Base-by-base conservation (phyloP, 2,329 filamentous ascomycete genomes). In the Paraphoma sp. region DNA sequence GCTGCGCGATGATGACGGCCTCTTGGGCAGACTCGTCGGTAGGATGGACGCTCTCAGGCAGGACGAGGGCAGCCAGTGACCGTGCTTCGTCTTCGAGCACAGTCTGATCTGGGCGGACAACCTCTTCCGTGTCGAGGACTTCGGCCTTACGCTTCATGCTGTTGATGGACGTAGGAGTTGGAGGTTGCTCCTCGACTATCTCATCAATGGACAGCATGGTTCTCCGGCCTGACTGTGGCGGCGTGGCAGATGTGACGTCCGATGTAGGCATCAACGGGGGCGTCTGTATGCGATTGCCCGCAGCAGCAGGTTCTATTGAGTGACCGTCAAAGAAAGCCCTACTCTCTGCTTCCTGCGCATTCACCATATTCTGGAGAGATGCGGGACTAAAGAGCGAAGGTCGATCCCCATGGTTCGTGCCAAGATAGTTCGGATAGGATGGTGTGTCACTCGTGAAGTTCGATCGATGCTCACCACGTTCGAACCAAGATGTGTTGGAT, bases 131-230 rank as follows among this genome's bases (percentile, higher is more conserved):
- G 1, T 67, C 67, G 5, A 71, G 40, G 1, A 63, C 67, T 18
- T 73, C 69, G 2, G 72, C 72, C 38, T 74, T 75, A 14, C 73
- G 73, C 62, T 75, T 76, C 50, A 65, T 50, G 44, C 56, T 59
- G 3, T 62, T 68, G 2, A 70, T 49, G 18, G 72, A 73, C 8
- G 62, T 65, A 2, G 73, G 69, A 1, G 72, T 73, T 6, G 62
- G 68, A 14, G 73, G 71, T 33, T 73, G 67, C 31, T 70, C 62
- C 18, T 74, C 73, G 5, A 74, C 69, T 41, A 74, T 74, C 47
- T 75, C 71, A 1, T 65, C 59, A 41, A 74, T 75, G 3, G 73
- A 70, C 8, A 75, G 62, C 50, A 66, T 67, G 3, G 69, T 70
- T n/a, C 66, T 60, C 11, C 62, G 65, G 11, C 51, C 54, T 33